Evolutionary conservation across 768 basidiomycete genomes (phyloP), one percentile per base, ranked within the genome.

Genomic region (Chalciporus piperatus): DNA sequence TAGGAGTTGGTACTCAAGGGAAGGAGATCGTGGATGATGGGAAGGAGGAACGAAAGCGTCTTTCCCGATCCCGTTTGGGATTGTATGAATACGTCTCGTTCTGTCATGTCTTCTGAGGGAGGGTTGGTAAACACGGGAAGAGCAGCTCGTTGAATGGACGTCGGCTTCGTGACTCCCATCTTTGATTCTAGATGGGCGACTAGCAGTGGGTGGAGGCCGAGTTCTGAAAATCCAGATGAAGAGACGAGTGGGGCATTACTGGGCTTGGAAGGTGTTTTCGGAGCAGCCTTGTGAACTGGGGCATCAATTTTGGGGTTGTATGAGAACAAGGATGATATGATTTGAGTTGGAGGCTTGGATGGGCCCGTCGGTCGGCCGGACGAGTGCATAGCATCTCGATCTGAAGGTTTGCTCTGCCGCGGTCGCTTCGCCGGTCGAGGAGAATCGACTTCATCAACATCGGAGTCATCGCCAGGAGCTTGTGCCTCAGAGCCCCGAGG

Each of bases 1-100:
- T 90, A 96, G 4, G 92, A 94, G n/a, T 85, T 78, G 12, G 85
- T 82, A 50, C 91, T 89, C 45, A 98, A 77, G 1, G 93, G 92
- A 32, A 98, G 80, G 47, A 98, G 86, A 67, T 96, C 93, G 56
- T 98, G 92, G 40, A 98, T 81, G 68, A 98, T 92, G 23, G 96
- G 96, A 11, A 98, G 82, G 20, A 98, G 81, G 74, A 90, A 98
- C 3, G 94, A 82, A 20, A 98, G 73, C 0, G 95, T 98, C 72
- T 98, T 98, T 64, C 96, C 96, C 0, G 95, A 98, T 49, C 96
- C 96, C 9, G 96, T 98, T 67, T 98, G 94, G 12, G 93, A 91
- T 69, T 97, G 95, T 50, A 98, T 90, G 69, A 97, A 95, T 13
- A 89, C 81, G 69, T 96, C 93, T 52, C 88, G 76, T 44, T 73